Evolutionary conservation across 1,139 yeast species (phyloP).

Genomic region (Pneumocystis canis): DNA sequence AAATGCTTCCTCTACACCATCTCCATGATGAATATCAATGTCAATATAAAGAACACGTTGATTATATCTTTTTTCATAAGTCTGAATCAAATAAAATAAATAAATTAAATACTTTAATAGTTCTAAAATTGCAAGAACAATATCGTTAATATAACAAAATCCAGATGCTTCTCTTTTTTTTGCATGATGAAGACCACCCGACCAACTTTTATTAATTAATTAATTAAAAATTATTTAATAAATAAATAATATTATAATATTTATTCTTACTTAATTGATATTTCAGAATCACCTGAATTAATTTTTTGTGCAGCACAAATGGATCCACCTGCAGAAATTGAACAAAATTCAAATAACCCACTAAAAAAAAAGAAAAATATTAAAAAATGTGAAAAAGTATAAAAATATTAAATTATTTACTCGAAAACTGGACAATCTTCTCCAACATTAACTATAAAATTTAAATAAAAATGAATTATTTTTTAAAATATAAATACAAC

Average conservation of each 20-base stretch:
- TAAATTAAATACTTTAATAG: constrained; percentile 78
- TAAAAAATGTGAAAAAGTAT: not conserved
- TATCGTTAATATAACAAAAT: constrained; percentile 78
- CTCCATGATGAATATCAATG: constrained; percentile 75
- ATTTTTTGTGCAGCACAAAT: constrained; percentile 10
- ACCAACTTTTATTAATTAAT: too few relatives aligned
- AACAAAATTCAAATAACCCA: constrained; percentile 8
- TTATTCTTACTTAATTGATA: constrained; percentile 5
- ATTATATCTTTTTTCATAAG: constrained; percentile 49
- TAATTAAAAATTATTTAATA: too few relatives aligned
- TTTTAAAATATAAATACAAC: constrained; percentile 1
- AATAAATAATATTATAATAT: not conserved
- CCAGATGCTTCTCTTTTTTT: constrained; percentile 90
- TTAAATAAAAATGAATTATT: not conserved
- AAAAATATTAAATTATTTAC: not conserved
- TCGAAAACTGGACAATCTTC: constrained; percentile 10
- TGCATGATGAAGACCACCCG: constrained; percentile 58
- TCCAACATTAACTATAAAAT: constrained; percentile 7
- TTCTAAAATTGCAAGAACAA: constrained; percentile 77
- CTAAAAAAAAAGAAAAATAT: not conserved
- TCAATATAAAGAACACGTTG: not conserved
- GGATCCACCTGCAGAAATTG: constrained; percentile 10
- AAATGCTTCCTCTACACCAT: constrained; percentile 94
- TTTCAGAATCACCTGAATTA: constrained; percentile 7
- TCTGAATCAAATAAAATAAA: constrained; percentile 44